phyloP scores from a whole-genome alignment of 2,329 filamentous ascomycete genomes.

The Fusarium pininemorale region DNA sequence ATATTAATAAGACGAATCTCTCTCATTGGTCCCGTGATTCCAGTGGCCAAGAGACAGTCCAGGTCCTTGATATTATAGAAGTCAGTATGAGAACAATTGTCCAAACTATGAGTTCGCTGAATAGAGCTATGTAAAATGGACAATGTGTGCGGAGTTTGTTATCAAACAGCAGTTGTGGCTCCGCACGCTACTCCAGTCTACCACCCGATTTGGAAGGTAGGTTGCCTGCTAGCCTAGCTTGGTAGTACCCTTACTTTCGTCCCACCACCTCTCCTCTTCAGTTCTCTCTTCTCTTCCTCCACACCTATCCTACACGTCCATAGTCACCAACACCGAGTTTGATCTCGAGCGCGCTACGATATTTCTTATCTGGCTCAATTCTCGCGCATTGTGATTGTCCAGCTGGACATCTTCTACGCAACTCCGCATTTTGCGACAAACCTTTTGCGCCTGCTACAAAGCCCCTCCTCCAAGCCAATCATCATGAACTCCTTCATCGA shows the following conservation, averaged over 20 bases:
- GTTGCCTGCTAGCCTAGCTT: conserved; percentile 9
- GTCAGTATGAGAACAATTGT: neutral
- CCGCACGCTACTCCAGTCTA: conserved; percentile 26
- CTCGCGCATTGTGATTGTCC: neutral
- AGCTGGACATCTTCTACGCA: neutral
- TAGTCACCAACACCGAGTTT: conserved; percentile 3
- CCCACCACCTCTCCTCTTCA: conserved; percentile 23
- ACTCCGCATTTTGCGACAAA: conserved; percentile 19
- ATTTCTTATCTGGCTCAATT: neutral
- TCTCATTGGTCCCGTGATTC: too few relatives aligned
- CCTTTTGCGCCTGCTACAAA: conserved; percentile 11
- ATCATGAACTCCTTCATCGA: conserved; percentile 56
- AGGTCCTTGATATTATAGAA: neutral
- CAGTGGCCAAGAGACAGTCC: neutral
- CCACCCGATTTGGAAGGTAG: conserved; percentile 42
- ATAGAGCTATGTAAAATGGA: neutral
- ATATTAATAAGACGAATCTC: neutral
- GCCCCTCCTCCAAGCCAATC: conserved; percentile 23
- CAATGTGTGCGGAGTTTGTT: neutral
- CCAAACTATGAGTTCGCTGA: neutral
- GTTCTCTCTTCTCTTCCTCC: conserved; percentile 9
- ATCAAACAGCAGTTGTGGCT: neutral
- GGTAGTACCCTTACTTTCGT: conserved; percentile 19
- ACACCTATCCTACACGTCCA: conserved; percentile 5
- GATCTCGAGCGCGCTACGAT: conserved; percentile 12